Evolutionary conservation across 148 eudicot genomes (phyloP).

Genomic region (Rhododendron vialii): DNA sequence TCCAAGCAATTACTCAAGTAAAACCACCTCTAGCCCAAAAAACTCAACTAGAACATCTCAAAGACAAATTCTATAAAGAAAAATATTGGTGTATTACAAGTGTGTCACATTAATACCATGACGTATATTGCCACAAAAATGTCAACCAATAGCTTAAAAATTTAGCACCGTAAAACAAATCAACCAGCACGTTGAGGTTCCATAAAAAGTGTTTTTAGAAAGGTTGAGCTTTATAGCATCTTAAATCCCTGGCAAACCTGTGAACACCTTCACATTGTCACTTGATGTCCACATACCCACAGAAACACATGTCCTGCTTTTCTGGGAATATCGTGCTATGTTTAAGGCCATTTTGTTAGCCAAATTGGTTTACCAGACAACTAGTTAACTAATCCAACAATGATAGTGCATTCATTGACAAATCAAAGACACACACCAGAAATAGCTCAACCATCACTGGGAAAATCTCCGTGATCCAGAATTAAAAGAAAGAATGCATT

Average conservation of each 20-base stretch:
- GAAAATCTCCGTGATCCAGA: not conserved
- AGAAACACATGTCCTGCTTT: not conserved
- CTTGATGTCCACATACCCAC: not conserved
- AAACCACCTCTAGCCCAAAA: not conserved
- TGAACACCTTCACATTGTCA: not conserved
- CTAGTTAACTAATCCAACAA: not conserved
- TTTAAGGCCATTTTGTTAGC: not conserved
- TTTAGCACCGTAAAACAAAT: not conserved
- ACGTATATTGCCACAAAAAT: not conserved
- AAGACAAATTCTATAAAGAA: not conserved
- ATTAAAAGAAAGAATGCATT: not conserved
- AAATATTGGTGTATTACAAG: not conserved
- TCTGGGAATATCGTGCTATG: not conserved
- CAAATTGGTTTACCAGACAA: not conserved
- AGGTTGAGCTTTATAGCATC: not conserved
- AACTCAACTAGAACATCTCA: not conserved
- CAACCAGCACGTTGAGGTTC: constrained; percentile 1
- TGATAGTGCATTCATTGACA: not conserved
- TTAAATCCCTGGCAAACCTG: not conserved
- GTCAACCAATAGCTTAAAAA: not conserved
- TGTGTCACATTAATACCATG: not conserved
- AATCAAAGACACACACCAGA: not conserved
- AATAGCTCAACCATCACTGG: not conserved
- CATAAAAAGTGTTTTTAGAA: not conserved
- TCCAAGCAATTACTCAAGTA: not conserved